Evolutionary conservation across 768 basidiomycete genomes (phyloP).

Genomic region (Tylopilus subfusipes): DNA sequence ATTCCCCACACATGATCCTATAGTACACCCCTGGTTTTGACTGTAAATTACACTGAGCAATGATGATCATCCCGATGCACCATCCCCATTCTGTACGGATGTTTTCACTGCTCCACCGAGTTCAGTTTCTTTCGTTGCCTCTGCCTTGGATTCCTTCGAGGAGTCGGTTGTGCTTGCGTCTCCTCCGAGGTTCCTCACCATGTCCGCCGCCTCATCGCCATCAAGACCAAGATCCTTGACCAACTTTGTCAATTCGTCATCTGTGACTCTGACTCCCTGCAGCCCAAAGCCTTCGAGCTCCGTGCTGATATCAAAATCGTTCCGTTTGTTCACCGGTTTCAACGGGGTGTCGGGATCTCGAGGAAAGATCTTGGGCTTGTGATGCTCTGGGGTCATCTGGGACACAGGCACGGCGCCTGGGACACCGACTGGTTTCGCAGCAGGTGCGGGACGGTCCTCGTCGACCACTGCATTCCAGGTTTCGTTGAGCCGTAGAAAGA

Average conservation of each 20-base stretch:
- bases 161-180: slow-evolving; percentile 12
- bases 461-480: slow-evolving; percentile 58
- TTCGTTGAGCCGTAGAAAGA: slow-evolving; percentile 71
- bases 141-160: slow-evolving; percentile 7
- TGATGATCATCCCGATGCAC: not conserved
- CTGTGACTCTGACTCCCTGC: slow-evolving; percentile 73
- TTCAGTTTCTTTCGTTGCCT: slow-evolving; percentile 2
- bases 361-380: slow-evolving; percentile 56
- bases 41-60: slow-evolving; percentile 3
- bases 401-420: slow-evolving; percentile 73
- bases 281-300: slow-evolving; percentile 69
- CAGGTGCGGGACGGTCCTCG: slow-evolving; percentile 54
- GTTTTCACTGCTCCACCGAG: not conserved
- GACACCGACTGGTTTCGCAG: slow-evolving; percentile 66
- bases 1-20: not conserved
- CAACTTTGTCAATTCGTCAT: slow-evolving; percentile 67
- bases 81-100: slow-evolving; percentile 2
- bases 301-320: slow-evolving; percentile 62
- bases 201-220: slow-evolving; percentile 71
- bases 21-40: not conserved
- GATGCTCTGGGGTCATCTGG: slow-evolving; percentile 77
- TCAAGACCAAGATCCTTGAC: slow-evolving; percentile 74
- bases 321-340: slow-evolving; percentile 56
- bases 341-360: slow-evolving; percentile 41
- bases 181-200: slow-evolving; percentile 60